Conservation (phyloP, 139 green algal genomes). For the Chlorella sp. region DNA sequence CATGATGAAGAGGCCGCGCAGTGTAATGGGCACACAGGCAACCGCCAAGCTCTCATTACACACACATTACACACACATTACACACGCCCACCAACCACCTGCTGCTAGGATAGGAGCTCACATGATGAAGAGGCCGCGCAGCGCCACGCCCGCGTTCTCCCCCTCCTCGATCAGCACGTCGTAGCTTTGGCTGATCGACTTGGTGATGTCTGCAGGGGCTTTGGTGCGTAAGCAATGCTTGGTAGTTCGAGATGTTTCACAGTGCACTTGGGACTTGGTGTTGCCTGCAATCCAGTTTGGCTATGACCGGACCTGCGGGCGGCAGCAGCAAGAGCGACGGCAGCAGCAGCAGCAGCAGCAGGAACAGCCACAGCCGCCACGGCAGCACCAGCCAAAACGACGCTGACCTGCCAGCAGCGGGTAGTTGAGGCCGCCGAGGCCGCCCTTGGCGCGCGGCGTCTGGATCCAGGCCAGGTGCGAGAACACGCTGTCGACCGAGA, state of each 20-base stretch:
- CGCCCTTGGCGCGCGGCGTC: slow-evolving; percentile 52
- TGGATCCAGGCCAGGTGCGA: slow-evolving; percentile 58
- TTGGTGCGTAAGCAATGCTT: neutral
- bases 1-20: no score
- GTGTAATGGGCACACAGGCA: no score
- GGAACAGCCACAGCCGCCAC: no score
- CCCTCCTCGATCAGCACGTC: slow-evolving; percentile 50
- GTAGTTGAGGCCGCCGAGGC: slow-evolving; percentile 54
- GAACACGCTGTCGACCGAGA: slow-evolving; percentile 47
- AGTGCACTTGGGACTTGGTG: no score
- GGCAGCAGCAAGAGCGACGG: neutral
- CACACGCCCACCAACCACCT: no score
- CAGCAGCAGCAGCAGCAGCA: neutral
- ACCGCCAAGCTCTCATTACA: no score
- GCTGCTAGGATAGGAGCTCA: no score
- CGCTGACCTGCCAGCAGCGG: slow-evolving; percentile 41
- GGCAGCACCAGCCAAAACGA: neutral
- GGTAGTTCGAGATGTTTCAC: neutral
- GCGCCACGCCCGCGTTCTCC: slow-evolving; percentile 43
- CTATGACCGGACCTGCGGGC: neutral
- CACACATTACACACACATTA: no score
- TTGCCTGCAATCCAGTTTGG: no score
- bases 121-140: slow-evolving; percentile 64
- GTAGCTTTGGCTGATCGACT: slow-evolving; percentile 61
- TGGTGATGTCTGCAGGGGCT: slow-evolving; percentile 51